phyloP scores from a whole-genome alignment of 257 asterid species.

The Capsicum rhomboideum region DNA sequence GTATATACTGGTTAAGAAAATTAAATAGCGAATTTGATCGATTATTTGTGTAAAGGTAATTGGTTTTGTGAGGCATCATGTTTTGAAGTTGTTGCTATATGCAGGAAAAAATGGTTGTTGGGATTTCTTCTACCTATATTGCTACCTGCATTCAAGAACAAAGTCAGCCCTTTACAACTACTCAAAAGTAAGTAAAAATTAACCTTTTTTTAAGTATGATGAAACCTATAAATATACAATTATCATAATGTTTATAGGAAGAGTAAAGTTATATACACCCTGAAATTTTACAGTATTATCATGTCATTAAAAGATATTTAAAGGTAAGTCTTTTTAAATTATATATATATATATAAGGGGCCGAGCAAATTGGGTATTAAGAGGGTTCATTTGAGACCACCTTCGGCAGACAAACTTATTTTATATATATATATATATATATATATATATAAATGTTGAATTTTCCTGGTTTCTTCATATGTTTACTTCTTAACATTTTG shows the following conservation, averaged over 20 bases:
- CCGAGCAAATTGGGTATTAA: neutral
- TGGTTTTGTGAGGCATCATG: neutral
- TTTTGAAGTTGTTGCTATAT: neutral
- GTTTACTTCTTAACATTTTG: neutral
- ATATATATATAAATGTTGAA: neutral
- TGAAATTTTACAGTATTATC: neutral
- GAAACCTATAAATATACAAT: no score
- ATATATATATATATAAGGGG: no score
- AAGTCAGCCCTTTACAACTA: constrained; percentile 23
- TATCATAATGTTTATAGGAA: neutral
- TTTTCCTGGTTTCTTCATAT: neutral
- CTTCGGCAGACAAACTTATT: neutral
- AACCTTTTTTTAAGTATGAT: neutral
- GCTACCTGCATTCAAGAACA: constrained; percentile 37
- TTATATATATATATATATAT: no score
- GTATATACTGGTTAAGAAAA: no score
- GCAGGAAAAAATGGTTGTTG: constrained; percentile 43
- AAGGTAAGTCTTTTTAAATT: neutral
- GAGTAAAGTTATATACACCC: neutral
- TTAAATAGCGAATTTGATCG: neutral
- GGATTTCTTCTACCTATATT: constrained; percentile 28
- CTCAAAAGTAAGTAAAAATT: constrained; percentile 30
- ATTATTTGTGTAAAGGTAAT: neutral
- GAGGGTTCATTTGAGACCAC: neutral
- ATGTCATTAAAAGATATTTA: neutral